These are phyloP conservation scores for Verticillium tricorpus DNA, from an alignment of 2,329 filamentous ascomycete species.

Conservation along the genomic window DNA sequence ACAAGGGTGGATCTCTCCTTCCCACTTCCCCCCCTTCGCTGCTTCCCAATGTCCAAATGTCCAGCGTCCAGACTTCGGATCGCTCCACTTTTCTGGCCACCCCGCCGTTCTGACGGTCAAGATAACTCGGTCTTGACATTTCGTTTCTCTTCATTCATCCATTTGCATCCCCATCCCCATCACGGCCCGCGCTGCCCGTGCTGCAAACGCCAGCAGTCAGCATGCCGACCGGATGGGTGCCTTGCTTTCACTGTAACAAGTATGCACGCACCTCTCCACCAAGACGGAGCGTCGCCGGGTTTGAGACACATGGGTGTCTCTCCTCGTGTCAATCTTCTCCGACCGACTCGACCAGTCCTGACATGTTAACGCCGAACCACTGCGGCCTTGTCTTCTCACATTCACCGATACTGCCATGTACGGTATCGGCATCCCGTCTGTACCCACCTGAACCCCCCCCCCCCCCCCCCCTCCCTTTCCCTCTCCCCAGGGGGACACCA, in stretches of 20 bases:
- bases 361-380: not conserved
- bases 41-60: not conserved
- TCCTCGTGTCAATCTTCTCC: not conserved
- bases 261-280: not conserved
- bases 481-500: too few relatives aligned
- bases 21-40: not conserved
- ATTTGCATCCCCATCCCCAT: not conserved
- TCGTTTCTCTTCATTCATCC: not conserved
- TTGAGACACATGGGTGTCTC: not conserved
- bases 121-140: not conserved
- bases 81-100: not conserved
- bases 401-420: not conserved
- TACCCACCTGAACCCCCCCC: too few relatives aligned
- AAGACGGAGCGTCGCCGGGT: not conserved
- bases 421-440: not conserved
- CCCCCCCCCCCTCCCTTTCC: too few relatives aligned
- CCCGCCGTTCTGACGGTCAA: not conserved
- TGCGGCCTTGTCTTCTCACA: not conserved
- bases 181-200: not conserved
- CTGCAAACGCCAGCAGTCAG: not conserved
- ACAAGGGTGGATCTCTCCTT: not conserved
- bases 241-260: not conserved
- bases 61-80: not conserved
- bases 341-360: not conserved
- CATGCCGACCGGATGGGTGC: not conserved